A percentile compares a stretch with the other conserved stretches of the same genome.
Evolutionary conservation across 139 green algal species (phyloP).

Genomic region (Auxenochlorella protothecoides): DNA sequence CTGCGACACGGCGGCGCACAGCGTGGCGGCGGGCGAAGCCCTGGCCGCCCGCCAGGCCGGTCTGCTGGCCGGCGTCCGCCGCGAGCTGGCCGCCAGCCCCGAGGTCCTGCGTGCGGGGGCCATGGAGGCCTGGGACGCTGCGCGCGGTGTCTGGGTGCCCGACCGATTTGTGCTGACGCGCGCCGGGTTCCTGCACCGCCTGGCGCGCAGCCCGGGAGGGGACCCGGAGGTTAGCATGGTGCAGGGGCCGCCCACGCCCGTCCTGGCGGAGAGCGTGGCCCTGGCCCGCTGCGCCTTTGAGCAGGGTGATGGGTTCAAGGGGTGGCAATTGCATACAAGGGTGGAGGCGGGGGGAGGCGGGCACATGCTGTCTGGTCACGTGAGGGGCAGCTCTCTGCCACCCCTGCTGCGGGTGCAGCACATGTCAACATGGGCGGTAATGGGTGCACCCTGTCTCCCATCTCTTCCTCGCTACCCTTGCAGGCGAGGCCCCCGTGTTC

Average conservation of each 20-base stretch:
- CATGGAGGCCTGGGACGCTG: slow-evolving; percentile 41
- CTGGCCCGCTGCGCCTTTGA: slow-evolving; percentile 38
- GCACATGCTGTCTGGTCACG: neutral
- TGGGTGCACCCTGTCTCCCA: neutral
- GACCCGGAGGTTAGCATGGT: neutral
- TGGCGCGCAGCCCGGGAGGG: slow-evolving; percentile 2
- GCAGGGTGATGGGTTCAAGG: slow-evolving; percentile 1
- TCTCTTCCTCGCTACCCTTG: neutral
- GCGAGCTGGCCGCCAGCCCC: slow-evolving; percentile 53
- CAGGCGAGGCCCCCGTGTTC: slow-evolving; percentile 46
- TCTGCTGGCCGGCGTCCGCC: slow-evolving; percentile 29
- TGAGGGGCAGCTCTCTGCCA: neutral
- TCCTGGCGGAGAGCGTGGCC: slow-evolving; percentile 25
- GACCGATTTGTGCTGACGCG: slow-evolving; percentile 58
- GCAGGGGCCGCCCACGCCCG: neutral
- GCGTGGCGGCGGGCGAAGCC: slow-evolving; percentile 13
- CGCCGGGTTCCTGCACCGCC: slow-evolving; percentile 54
- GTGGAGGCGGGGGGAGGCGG: no score
- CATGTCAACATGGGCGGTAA: no score
- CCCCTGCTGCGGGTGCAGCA: no score
- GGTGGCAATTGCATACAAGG: no score
- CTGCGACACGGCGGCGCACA: slow-evolving; percentile 13
- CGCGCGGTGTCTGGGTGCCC: slow-evolving; percentile 28
- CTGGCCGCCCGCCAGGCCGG: slow-evolving; percentile 45
- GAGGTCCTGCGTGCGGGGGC: slow-evolving; percentile 55